Evolutionary conservation across 2,329 filamentous ascomycete species (phyloP).

Genomic region (Dendrostoma leiphaemia): DNA sequence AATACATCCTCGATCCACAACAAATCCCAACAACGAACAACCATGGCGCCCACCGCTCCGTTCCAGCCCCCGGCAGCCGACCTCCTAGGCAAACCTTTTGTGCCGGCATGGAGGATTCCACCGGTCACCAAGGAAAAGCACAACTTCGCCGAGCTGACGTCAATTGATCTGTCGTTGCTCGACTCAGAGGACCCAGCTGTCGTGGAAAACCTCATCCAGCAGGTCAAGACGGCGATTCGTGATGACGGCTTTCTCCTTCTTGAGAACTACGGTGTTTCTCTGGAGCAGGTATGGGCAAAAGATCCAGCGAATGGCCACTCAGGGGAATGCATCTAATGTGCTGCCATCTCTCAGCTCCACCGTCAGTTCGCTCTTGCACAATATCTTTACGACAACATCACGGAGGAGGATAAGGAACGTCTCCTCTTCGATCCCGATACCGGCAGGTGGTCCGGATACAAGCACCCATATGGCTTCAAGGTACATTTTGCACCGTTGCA

Average conservation of each 20-base stretch:
- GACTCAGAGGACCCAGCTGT: slow-evolving; percentile 40
- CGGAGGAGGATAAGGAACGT: slow-evolving; percentile 45
- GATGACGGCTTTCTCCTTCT: slow-evolving; percentile 46
- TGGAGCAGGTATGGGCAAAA: slow-evolving; percentile 32
- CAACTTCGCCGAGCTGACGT: slow-evolving; percentile 40
- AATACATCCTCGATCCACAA: neutral
- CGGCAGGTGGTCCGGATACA: slow-evolving; percentile 49
- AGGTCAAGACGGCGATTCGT: slow-evolving; percentile 40
- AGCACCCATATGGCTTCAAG: slow-evolving; percentile 46
- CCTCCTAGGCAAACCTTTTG: slow-evolving; percentile 38
- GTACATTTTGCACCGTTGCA: slow-evolving; percentile 13
- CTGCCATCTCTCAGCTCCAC: slow-evolving; percentile 36
- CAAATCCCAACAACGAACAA: neutral
- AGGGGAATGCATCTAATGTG: neutral
- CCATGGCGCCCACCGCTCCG: slow-evolving; percentile 31
- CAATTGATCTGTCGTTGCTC: slow-evolving; percentile 42
- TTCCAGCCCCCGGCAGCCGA: slow-evolving; percentile 39
- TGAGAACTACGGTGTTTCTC: slow-evolving; percentile 48
- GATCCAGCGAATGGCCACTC: neutral
- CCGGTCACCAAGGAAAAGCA: slow-evolving; percentile 42
- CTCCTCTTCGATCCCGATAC: slow-evolving; percentile 46
- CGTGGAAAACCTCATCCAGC: slow-evolving; percentile 40
- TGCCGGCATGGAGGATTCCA: slow-evolving; percentile 42
- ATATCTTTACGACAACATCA: slow-evolving; percentile 48
- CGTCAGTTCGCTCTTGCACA: slow-evolving; percentile 50